A percentile compares a stretch with the other conserved stretches of the same genome.
Conservation (phyloP, 306 rosid species). For the Vigna trinervia region DNA sequence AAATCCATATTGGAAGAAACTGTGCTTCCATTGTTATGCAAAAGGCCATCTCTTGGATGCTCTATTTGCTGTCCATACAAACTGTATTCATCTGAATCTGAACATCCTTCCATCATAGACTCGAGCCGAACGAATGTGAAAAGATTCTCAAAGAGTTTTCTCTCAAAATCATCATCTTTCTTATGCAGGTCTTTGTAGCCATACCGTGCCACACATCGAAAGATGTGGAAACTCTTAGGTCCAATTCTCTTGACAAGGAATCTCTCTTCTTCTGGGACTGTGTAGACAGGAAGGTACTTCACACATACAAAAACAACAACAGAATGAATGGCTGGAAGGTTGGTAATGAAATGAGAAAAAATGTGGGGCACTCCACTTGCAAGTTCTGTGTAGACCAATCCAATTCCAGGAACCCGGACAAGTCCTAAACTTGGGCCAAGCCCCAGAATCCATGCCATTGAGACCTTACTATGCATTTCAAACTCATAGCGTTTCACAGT, state of each 20-base stretch:
- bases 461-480: slow-evolving; percentile 92
- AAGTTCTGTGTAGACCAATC: slow-evolving; percentile 95
- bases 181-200: slow-evolving; percentile 90
- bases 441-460: slow-evolving; percentile 98
- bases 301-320: slow-evolving; percentile 92
- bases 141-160: slow-evolving; percentile 79
- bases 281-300: slow-evolving; percentile 94
- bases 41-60: slow-evolving; percentile 49
- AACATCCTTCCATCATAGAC: slow-evolving; percentile 91
- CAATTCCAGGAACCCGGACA: slow-evolving; percentile 96
- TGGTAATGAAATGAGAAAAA: slow-evolving; percentile 97
- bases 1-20: slow-evolving; percentile 50
- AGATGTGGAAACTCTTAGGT: slow-evolving; percentile 83
- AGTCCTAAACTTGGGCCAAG: slow-evolving; percentile 97
- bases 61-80: slow-evolving; percentile 57
- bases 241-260: slow-evolving; percentile 92
- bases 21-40: slow-evolving; percentile 51
- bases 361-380: slow-evolving; percentile 96
- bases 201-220: slow-evolving; percentile 90
- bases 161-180: slow-evolving; percentile 88
- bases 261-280: slow-evolving; percentile 90
- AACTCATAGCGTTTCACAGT: slow-evolving; percentile 80
- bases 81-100: slow-evolving; percentile 88
- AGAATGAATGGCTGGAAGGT: slow-evolving; percentile 94
- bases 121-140: slow-evolving; percentile 73